Percentiles rank a stretch among this genome's conserved stretches.
Evolutionary conservation across 148 eudicot species (phyloP).

Genomic region (Rhododendron ferrugineum): DNA sequence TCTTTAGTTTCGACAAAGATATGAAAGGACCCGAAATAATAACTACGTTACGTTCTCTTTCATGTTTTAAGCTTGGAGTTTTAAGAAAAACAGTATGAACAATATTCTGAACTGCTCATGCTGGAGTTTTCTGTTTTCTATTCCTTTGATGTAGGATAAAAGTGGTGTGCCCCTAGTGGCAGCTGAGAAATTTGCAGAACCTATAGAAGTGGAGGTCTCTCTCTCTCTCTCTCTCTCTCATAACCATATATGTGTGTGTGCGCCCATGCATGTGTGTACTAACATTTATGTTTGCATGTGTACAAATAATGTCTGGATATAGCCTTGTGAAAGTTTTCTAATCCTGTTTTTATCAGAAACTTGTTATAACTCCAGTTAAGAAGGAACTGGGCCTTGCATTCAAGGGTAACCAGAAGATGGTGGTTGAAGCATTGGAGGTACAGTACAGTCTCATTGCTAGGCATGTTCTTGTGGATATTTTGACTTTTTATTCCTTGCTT

Average conservation of each 20-base stretch:
- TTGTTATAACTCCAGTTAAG: slow-evolving; percentile 74
- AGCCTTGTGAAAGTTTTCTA: background rate
- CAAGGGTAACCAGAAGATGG: slow-evolving; percentile 84
- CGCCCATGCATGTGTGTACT: background rate
- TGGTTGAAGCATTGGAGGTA: slow-evolving; percentile 94
- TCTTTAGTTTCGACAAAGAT: background rate
- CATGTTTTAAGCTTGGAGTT: background rate
- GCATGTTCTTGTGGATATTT: slow-evolving; percentile 2
- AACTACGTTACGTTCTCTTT: background rate
- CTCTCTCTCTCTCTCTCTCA: background rate
- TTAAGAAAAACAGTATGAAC: background rate
- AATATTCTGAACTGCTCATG: slow-evolving; percentile 3
- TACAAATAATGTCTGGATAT: background rate
- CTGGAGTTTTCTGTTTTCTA: background rate
- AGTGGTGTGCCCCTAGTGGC: slow-evolving; percentile 83
- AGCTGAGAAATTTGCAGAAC: slow-evolving; percentile 76
- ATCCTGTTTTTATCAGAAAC: slow-evolving; percentile 46
- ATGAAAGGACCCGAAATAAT: background rate
- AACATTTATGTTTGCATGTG: background rate
- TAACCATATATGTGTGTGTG: background rate
- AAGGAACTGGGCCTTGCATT: slow-evolving; percentile 94
- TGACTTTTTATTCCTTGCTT: background rate
- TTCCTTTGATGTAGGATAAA: slow-evolving; percentile 49
- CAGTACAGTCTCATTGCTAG: background rate
- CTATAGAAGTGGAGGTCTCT: slow-evolving; percentile 83